Evolutionary conservation across 2,329 filamentous ascomycete species (phyloP), one percentile per base, ranked within the genome.

Genomic region (Chlorencoelia australis): DNA sequence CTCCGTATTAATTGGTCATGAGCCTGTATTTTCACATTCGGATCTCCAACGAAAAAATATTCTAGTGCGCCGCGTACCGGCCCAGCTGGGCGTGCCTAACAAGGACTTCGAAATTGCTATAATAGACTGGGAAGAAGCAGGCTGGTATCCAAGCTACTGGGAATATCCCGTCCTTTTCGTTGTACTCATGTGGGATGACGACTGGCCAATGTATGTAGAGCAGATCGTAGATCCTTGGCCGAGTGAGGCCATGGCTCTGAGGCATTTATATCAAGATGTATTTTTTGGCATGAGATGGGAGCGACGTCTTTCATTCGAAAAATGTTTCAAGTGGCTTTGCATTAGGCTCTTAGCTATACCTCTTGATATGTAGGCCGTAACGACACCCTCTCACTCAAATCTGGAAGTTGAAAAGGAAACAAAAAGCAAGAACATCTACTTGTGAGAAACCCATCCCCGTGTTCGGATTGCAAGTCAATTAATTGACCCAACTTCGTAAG

Each of bases 81-180:
- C 33, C 9, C n/a, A n/a, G n/a, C n/a, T n/a, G n/a, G 22, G 22
- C 22, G 10, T 25, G 22, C 10, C 22, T 25, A 15, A 30, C 14
- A 35, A 35, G 13, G 30, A 33, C 7, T 25, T 41, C 20, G 7
- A 21, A 14, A 21, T 48, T 4, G 30, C 30, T 9, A 20, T 48
- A 30, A 29, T 46, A 10, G 42, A 48, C 30, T 48, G 41, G 44
- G 42, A 48, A 32, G 37, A 35, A 4, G 35, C 46, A 13, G 46
- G 46, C 4, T 45, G 40, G 42, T 43, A 47, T 43, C 38, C 44
- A 17, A 28, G 34, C 4, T 48, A 46, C 25, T 48, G 41, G 45
- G 42, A 47, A 30, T 44, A 47, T 31, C 20, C 40, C 10, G 31
- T 26, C 36, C 36, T 39, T 8, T 44, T 49, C 34, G 15, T 45